phyloP scores from a whole-genome alignment of 2,329 filamentous ascomycete species.

The Colletotrichum musicola region DNA sequence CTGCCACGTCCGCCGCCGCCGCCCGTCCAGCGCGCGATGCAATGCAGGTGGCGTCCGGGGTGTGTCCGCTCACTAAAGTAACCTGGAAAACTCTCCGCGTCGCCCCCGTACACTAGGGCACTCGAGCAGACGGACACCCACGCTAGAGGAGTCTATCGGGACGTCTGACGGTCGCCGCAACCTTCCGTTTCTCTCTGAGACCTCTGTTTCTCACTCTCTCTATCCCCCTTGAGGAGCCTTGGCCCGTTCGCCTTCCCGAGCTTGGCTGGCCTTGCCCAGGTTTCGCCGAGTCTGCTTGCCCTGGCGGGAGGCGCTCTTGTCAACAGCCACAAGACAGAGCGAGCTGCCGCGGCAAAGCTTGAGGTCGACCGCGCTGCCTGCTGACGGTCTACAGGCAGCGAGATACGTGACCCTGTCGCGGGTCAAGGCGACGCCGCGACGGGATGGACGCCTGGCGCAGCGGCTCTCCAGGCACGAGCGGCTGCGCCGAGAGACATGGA shows the following conservation, averaged over 20 bases:
- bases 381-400: not conserved
- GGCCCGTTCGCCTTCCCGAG: not conserved
- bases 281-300: constrained; percentile 19
- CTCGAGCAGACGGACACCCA: not conserved
- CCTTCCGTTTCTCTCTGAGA: no score
- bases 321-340: not conserved
- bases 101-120: not conserved
- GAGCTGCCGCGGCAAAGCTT: constrained; percentile 24
- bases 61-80: constrained; percentile 2
- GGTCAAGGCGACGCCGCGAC: constrained; percentile 33
- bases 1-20: not conserved
- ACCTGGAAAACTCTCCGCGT: constrained; percentile 7
- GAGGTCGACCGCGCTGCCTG: not conserved
- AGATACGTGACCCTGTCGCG: constrained; percentile 1
- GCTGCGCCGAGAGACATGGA: constrained; percentile 28
- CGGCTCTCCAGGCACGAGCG: constrained; percentile 10
- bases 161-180: constrained; percentile 11
- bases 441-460: constrained; percentile 29
- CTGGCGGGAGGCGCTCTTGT: not conserved
- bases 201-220: not conserved
- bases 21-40: not conserved
- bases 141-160: constrained; percentile 4
- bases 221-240: constrained; percentile 11
- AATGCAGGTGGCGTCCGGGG: constrained; percentile 27
- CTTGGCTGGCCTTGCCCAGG: constrained; percentile 13